Percentiles rank a stretch among this genome's conserved stretches.
These are phyloP conservation scores for Blepharisma stoltei DNA, from an alignment of 73 alveolate genomes.

Conservation along the genomic window DNA sequence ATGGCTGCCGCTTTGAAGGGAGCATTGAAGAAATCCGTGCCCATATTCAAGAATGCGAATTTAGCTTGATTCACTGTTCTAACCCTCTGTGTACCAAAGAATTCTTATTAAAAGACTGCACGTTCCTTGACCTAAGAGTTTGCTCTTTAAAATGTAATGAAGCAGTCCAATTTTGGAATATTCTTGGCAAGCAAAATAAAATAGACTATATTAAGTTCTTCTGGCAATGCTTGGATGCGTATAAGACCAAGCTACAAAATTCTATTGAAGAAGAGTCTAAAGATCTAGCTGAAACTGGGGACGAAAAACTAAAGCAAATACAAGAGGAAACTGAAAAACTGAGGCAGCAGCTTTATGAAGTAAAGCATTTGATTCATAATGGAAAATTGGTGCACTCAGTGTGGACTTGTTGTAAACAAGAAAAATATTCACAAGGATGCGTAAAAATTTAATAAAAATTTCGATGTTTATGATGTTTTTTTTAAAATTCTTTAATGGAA, in stretches of 20 bases:
- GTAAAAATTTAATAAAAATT: no score
- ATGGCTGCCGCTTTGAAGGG: constrained; percentile 16
- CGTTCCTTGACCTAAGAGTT: neutral
- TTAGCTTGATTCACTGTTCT: neutral
- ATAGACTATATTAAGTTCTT: neutral
- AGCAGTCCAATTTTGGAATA: neutral
- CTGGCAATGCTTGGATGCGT: neutral
- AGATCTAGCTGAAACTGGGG: neutral
- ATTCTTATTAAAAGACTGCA: neutral
- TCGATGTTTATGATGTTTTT: no score
- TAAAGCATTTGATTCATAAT: neutral
- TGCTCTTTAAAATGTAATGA: neutral
- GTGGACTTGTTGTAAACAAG: constrained; percentile 4
- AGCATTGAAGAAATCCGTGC: neutral
- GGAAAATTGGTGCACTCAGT: neutral
- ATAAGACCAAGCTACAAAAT: neutral
- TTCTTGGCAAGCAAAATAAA: neutral
- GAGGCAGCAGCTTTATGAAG: neutral
- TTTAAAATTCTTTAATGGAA: no score
- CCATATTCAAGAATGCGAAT: neutral
- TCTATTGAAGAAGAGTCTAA: neutral
- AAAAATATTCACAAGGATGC: neutral
- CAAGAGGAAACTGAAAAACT: neutral
- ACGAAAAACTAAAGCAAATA: neutral
- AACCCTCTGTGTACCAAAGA: neutral